A percentile compares a stretch with the other conserved stretches of the same genome.
Conservation (phyloP, 805 yeast species). For the Suhomyces pyralidae region DNA sequence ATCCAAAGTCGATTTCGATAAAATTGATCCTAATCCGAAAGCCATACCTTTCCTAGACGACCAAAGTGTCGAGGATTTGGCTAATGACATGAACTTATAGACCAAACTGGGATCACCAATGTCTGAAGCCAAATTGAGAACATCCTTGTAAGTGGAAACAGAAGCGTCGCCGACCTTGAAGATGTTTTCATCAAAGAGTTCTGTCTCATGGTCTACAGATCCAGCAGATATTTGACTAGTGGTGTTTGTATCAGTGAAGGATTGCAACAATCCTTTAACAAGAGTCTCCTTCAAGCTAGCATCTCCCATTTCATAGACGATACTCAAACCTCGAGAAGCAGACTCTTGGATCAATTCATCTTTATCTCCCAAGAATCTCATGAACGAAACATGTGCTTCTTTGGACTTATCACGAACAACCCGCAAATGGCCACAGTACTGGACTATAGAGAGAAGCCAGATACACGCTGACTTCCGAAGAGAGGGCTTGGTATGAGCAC, state of each 20-base stretch:
- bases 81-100: slow-evolving; percentile 89
- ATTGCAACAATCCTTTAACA: slow-evolving; percentile 66
- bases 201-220: slow-evolving; percentile 71
- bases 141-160: slow-evolving; percentile 87
- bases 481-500: slow-evolving; percentile 67
- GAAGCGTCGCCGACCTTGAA: slow-evolving; percentile 81
- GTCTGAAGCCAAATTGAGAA: slow-evolving; percentile 82
- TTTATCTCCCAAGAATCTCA: slow-evolving; percentile 72
- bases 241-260: slow-evolving; percentile 70
- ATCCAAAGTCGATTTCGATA: slow-evolving; percentile 75
- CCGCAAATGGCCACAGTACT: slow-evolving; percentile 57
- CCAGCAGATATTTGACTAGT: slow-evolving; percentile 55
- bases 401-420: slow-evolving; percentile 42
- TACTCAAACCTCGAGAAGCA: slow-evolving; percentile 83
- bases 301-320: slow-evolving; percentile 78
- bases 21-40: slow-evolving; percentile 81
- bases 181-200: slow-evolving; percentile 79
- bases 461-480: slow-evolving; percentile 75
- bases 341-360: slow-evolving; percentile 91
- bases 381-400: slow-evolving; percentile 70
- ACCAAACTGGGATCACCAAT: slow-evolving; percentile 95
- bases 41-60: slow-evolving; percentile 92
- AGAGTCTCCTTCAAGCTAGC: slow-evolving; percentile 63
- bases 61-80: slow-evolving; percentile 87
- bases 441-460: slow-evolving; percentile 80